A percentile compares a stretch with the other conserved stretches of the same genome.
These are phyloP conservation scores for Sclerotinia trifoliorum DNA, from an alignment of 2,329 filamentous ascomycete genomes.

Conservation along the genomic window DNA sequence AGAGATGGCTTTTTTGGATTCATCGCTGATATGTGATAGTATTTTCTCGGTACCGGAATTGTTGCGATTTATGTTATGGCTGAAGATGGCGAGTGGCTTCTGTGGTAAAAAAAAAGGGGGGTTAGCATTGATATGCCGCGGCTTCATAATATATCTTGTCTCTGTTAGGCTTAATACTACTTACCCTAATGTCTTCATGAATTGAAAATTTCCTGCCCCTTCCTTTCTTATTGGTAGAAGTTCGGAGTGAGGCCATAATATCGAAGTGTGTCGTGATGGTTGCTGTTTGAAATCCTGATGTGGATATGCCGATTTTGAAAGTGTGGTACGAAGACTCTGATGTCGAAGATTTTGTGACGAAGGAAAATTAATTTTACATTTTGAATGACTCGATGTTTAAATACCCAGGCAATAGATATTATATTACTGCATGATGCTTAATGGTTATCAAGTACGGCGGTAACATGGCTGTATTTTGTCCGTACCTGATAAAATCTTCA, in stretches of 20 bases:
- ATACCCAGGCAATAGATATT: not conserved
- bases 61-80: not conserved
- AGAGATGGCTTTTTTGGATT: constrained; percentile 9
- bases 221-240: not conserved
- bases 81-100: not conserved
- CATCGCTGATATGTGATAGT: not conserved
- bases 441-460: not conserved
- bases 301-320: too few species aligned
- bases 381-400: not conserved
- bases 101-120: not conserved
- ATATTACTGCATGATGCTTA: not conserved
- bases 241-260: not conserved
- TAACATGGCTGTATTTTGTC: not conserved
- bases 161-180: not conserved
- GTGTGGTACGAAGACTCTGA: not conserved
- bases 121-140: not conserved
- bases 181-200: constrained; percentile 8
- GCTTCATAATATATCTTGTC: not conserved
- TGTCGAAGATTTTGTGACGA: not conserved
- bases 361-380: not conserved
- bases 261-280: not conserved
- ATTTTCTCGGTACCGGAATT: not conserved
- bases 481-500: not conserved
- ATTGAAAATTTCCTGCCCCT: not conserved
- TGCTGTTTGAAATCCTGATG: not conserved